Evolutionary conservation across 129 eudicot genomes (phyloP), one percentile per base, ranked within the genome.

Genomic region (Calendula officinalis): DNA sequence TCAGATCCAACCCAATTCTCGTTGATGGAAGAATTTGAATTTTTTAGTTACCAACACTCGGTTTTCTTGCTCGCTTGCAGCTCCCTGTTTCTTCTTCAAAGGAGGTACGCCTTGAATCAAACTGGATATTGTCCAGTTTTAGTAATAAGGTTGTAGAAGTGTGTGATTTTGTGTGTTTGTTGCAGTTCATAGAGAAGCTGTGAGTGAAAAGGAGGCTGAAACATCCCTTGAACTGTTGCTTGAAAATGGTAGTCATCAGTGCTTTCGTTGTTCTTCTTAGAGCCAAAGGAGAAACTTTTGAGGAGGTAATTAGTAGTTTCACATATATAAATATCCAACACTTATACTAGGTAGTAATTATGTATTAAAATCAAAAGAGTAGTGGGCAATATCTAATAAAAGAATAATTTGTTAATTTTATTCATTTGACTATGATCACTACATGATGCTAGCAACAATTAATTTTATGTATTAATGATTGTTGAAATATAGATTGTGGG

Each of bases 261-360:
- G 88, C 96, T 72, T 87, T 91, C 50, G 94, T 91, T 67, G 96
- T 91, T 52, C 82, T 84, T 57, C 82, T 91, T 56, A 72, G 96
- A 85, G 90, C 94, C 72, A 91, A 91, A 78, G 98, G 98, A 22
- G 96, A 91, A 77, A 91, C 98, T 15, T 83, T 36, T 69, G 88
- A 85, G 70, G 98, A 87, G 72, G 94, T 87, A 70, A 22, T 22
- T 22, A 33, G 63, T 49, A 16, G 40, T 13, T 44, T 54, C 14
- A 33, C 30, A 43, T 62, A 15, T 49, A 49, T 49, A 9, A n/a
- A n/a, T n/a, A n/a, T n/a, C n/a, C n/a, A n/a, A n/a, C n/a, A n/a
- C 30, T 22, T 22, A 22, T 22, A 22, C 30, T 22, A 22, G 30
- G 30, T 22, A 22, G 30, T n/a, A 22, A 22, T 22, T 22, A 22